phyloP scores from a whole-genome alignment of 208 protist genomes.

The Balamuthia mandrillaris region DNA sequence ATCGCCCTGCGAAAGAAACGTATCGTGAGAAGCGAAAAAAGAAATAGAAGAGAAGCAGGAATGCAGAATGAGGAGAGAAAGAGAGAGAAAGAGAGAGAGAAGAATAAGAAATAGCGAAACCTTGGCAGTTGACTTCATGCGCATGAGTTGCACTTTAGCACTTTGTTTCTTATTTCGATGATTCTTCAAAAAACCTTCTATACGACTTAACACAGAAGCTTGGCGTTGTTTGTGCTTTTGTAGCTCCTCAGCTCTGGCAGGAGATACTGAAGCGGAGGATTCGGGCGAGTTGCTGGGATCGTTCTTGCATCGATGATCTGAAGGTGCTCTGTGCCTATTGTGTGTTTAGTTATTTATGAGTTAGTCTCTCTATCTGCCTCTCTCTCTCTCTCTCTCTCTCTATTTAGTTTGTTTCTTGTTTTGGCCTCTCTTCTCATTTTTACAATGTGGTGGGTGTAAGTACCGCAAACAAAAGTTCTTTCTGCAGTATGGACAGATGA shows the following conservation, averaged over 20 bases:
- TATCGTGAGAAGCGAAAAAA: background rate
- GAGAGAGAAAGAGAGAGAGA: background rate
- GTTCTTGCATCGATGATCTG: background rate
- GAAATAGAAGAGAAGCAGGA: too few relatives aligned
- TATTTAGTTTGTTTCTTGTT: too few relatives aligned
- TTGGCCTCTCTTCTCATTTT: too few relatives aligned
- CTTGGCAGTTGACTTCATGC: background rate
- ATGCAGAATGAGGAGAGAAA: background rate
- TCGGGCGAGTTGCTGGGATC: background rate
- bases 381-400: too few relatives aligned
- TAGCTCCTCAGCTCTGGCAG: background rate
- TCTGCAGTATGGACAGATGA: constrained; percentile 2
- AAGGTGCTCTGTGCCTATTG: background rate
- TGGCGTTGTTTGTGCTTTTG: background rate
- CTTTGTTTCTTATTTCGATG: background rate
- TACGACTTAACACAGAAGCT: background rate
- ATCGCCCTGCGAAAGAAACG: background rate
- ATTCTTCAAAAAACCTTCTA: background rate
- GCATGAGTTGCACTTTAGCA: constrained; percentile 18
- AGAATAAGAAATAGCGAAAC: background rate
- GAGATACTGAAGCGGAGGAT: background rate
- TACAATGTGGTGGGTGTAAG: background rate
- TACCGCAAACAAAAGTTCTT: constrained; percentile 23
- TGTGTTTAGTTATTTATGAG: too few relatives aligned
- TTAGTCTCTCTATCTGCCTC: too few relatives aligned